Base-by-base conservation (phyloP, 495 filamentous ascomycete genomes). In the Alectoria sarmentosa region DNA sequence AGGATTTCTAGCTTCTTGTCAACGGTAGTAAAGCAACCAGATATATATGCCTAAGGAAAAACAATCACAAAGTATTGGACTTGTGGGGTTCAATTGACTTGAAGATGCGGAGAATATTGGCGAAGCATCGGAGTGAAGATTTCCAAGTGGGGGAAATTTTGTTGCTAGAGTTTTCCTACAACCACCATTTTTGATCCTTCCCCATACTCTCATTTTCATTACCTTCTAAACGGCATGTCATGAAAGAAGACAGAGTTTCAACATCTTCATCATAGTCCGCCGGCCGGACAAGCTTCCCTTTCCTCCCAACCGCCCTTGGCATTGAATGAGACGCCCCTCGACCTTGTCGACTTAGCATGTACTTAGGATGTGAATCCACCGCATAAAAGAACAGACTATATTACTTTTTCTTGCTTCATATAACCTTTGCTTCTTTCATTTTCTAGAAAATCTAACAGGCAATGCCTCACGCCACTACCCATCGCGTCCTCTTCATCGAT, bases 401-500 rank as follows among this genome's bases (percentile, higher is more conserved):
- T n/a, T 4, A 19, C 10, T 32, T 6, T 54, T 6, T 5, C 19
- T 9, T 39, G 15, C 9, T 17, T 4, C 21, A 0, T 21, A 15
- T 48, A 1, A 32, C 37, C 13, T 3, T 48, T 6, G 1, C 10
- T 11, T 44, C 39, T 30, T 38, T n/a, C 28, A 28, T 10, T 17
- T 14, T 11, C n/a, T 5, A 17, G 10, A 36, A 46, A 17, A 13
- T 1, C 1, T 13, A n/a, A 11, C 19, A 44, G 30, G 28, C 32
- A 17, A 64, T 64, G 62, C 62, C 62, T 3, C 62, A 64, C 61
- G 64, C 64, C 26, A 36, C 28, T 30, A 48, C 48, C 19, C 34
- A 13, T n/a, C 66, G 66, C 14, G 85, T 97, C 60, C 84, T 98
- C 54, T 92, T 94, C 73, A 76, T 98, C 52, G 94, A 98, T 72